phyloP scores from a whole-genome alignment of 1,139 yeast genomes.

The Maudiozyma humilis region DNA sequence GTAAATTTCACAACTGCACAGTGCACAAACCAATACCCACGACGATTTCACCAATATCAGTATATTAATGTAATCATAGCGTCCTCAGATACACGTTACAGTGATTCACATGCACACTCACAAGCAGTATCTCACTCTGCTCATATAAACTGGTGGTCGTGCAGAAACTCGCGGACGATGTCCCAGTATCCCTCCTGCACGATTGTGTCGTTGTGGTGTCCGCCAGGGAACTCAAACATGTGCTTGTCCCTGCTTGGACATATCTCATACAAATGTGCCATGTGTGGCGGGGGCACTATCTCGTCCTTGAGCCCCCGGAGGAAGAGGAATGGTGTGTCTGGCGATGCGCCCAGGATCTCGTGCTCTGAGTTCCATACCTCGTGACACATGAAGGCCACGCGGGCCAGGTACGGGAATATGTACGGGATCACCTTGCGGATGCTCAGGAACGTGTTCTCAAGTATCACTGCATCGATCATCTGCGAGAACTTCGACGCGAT shows the following conservation, averaged over 20 bases:
- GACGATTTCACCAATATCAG: too few species aligned
- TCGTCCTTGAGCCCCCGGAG: constrained; percentile 76
- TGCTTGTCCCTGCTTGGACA: constrained; percentile 41
- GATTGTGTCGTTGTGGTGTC: constrained; percentile 76
- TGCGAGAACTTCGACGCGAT: constrained; percentile 53
- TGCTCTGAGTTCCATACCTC: constrained; percentile 78
- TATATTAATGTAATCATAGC: too few species aligned
- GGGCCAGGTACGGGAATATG: constrained; percentile 60
- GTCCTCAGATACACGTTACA: too few species aligned
- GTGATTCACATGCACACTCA: too few species aligned
- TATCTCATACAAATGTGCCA: constrained; percentile 51
- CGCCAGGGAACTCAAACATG: constrained; percentile 47
- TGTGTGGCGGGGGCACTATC: constrained; percentile 83
- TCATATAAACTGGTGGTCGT: constrained; percentile 19
- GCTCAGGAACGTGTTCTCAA: constrained; percentile 82
- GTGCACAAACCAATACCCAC: too few species aligned
- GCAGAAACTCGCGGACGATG: constrained; percentile 48
- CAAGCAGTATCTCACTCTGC: too few species aligned
- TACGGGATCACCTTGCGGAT: constrained; percentile 77
- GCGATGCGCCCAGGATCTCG: constrained; percentile 45
- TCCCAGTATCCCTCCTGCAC: constrained; percentile 71
- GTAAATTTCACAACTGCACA: too few species aligned
- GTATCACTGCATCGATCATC: constrained; percentile 51
- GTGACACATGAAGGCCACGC: constrained; percentile 56
- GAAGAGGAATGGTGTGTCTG: constrained; percentile 57